Conservation (phyloP, 192 early-diverging fungal species). For the Mortierella antarctica region DNA sequence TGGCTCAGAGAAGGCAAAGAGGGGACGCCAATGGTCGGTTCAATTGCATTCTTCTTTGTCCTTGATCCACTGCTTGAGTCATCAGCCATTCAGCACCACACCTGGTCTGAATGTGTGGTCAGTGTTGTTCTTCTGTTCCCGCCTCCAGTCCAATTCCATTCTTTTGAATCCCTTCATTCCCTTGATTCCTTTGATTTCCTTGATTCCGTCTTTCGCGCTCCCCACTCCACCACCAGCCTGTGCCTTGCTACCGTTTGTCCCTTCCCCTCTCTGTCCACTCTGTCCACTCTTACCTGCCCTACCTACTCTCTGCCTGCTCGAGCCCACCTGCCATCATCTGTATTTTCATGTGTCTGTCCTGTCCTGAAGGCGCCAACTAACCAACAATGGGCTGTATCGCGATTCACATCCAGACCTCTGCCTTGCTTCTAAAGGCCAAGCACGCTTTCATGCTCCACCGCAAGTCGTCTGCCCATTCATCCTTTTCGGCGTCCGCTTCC, state of each 20-base stretch:
- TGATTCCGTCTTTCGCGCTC: too few species aligned
- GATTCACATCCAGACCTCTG: constrained; percentile 49
- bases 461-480: constrained; percentile 13
- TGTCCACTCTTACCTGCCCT: too few species aligned
- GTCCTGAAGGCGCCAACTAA: neutral
- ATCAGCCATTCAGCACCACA: too few species aligned
- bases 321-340: neutral
- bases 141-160: too few species aligned
- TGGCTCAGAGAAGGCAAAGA: neutral
- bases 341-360: neutral
- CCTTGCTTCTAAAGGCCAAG: constrained; percentile 48
- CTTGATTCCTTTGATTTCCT: too few species aligned
- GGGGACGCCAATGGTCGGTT: neutral
- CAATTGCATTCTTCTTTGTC: neutral
- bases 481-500: neutral
- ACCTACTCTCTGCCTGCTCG: neutral
- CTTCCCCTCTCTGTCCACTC: too few species aligned
- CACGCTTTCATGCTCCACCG: constrained; percentile 44
- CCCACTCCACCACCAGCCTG: too few species aligned
- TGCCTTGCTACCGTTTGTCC: too few species aligned
- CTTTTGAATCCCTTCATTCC: too few species aligned
- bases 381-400: constrained; percentile 37
- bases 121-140: too few species aligned
- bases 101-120: too few species aligned
- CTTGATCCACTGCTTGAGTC: too few species aligned